phyloP scores from a whole-genome alignment of 768 basidiomycete species.

The Mycena maculata region DNA sequence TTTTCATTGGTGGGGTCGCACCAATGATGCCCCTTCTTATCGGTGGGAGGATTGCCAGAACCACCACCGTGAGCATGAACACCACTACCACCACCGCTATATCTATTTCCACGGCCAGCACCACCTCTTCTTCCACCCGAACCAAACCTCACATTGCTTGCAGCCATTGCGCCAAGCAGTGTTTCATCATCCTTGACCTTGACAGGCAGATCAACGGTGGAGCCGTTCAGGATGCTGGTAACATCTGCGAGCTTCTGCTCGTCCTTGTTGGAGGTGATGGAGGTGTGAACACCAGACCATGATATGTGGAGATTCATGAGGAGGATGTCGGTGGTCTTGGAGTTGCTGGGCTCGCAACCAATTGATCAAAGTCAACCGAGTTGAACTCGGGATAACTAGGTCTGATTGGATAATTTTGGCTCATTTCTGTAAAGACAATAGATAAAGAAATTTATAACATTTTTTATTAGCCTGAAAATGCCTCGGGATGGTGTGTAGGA shows the following conservation, averaged over 20 bases:
- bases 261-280: no score
- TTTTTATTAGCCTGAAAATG: no score
- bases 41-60: background rate
- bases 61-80: background rate
- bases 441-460: no score
- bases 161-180: background rate
- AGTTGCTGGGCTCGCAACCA: conserved; percentile 16
- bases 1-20: no score
- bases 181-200: background rate
- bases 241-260: background rate
- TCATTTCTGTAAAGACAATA: no score
- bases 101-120: no score
- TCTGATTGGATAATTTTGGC: no score
- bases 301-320: conserved; percentile 29
- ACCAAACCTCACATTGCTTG: background rate
- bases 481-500: no score
- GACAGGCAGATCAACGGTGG: conserved; percentile 8
- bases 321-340: conserved; percentile 24
- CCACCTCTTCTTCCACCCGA: conserved; percentile 20
- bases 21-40: conserved; percentile 23
- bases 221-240: conserved; percentile 10
- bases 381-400: no score
- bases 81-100: background rate
- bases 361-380: no score
- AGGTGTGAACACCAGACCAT: conserved; percentile 11